These are phyloP conservation scores for Gastrodia elata DNA, from an alignment of 106 monocot species.

Conservation along the genomic window DNA sequence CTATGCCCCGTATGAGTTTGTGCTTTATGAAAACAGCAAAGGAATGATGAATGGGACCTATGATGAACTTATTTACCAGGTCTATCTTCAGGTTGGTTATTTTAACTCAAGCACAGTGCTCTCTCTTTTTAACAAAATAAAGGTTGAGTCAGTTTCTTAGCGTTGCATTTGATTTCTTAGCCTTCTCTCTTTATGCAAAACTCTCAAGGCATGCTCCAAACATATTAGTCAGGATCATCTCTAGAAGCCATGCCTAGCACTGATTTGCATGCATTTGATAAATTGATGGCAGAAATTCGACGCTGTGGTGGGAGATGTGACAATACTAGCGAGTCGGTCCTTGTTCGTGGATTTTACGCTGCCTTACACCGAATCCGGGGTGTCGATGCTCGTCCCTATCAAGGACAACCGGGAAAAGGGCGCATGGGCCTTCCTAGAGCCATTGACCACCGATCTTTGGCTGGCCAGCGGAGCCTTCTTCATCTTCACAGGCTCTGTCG, in stretches of 20 bases:
- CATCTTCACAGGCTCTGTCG: constrained; percentile 20
- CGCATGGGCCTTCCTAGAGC: constrained; percentile 39
- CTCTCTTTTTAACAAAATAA: not conserved
- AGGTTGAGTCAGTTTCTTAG: not conserved
- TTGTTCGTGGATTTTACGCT: constrained; percentile 43
- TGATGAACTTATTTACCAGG: constrained; percentile 64
- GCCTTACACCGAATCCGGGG: constrained; percentile 41
- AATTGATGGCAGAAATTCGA: constrained; percentile 29
- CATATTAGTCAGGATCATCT: not conserved
- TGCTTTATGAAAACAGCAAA: constrained; percentile 5
- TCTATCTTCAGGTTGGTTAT: constrained; percentile 50
- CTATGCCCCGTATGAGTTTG: constrained; percentile 33
- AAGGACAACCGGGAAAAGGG: constrained; percentile 18
- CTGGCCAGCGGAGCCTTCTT: constrained; percentile 25
- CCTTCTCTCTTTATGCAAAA: too few relatives aligned
- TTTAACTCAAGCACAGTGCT: not conserved
- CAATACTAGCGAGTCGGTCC: constrained; percentile 49
- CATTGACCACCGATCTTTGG: constrained; percentile 34
- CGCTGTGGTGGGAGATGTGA: constrained; percentile 46
- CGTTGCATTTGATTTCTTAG: not conserved
- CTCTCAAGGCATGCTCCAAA: too few relatives aligned
- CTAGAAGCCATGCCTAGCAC: not conserved
- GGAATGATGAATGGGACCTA: constrained; percentile 52
- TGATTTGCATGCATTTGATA: not conserved
- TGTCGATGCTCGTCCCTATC: constrained; percentile 44